A percentile compares a stretch with the other conserved stretches of the same genome.
phyloP scores from a whole-genome alignment of 2,329 filamentous ascomycete species.

The Gremmenia infestans region DNA sequence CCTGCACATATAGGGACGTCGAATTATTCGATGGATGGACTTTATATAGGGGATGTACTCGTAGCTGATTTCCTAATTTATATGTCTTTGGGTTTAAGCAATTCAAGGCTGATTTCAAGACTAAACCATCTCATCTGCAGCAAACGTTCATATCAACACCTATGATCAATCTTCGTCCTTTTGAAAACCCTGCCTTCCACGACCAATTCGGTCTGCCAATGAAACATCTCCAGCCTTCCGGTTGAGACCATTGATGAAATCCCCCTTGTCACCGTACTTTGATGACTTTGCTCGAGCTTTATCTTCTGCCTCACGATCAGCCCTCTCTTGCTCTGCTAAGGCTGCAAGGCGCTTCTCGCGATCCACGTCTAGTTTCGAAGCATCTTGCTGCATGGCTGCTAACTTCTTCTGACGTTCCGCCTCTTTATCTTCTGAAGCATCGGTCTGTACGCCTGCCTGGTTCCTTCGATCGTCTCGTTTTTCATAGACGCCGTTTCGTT shows the following conservation, averaged over 20 bases:
- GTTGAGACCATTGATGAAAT: slow-evolving; percentile 61
- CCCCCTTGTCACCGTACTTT: slow-evolving; percentile 57
- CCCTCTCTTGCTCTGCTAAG: slow-evolving; percentile 60
- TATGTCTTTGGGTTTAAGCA: too few species aligned
- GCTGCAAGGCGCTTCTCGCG: slow-evolving; percentile 63
- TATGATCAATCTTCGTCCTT: slow-evolving; percentile 37
- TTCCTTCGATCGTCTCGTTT: slow-evolving; percentile 24
- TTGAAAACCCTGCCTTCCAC: slow-evolving; percentile 41
- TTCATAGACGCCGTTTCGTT: slow-evolving; percentile 22
- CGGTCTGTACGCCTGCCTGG: slow-evolving; percentile 17
- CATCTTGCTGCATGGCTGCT: slow-evolving; percentile 69
- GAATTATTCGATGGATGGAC: too few species aligned
- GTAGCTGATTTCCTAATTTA: too few species aligned
- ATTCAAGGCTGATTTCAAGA: not conserved
- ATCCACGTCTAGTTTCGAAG: slow-evolving; percentile 64
- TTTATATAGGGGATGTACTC: too few species aligned
- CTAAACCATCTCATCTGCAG: not conserved
- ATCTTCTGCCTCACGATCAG: slow-evolving; percentile 63
- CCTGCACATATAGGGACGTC: too few species aligned
- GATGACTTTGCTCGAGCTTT: slow-evolving; percentile 51
- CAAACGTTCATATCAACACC: not conserved
- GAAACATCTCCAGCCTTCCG: slow-evolving; percentile 50
- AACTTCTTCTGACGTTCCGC: slow-evolving; percentile 62
- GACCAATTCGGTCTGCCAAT: slow-evolving; percentile 47
- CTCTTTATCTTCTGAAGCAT: slow-evolving; percentile 33